A percentile compares a stretch with the other conserved stretches of the same genome.
These are phyloP conservation scores for Erythrobasidium yunnanense DNA, from an alignment of 768 basidiomycete genomes.

Conservation along the genomic window DNA sequence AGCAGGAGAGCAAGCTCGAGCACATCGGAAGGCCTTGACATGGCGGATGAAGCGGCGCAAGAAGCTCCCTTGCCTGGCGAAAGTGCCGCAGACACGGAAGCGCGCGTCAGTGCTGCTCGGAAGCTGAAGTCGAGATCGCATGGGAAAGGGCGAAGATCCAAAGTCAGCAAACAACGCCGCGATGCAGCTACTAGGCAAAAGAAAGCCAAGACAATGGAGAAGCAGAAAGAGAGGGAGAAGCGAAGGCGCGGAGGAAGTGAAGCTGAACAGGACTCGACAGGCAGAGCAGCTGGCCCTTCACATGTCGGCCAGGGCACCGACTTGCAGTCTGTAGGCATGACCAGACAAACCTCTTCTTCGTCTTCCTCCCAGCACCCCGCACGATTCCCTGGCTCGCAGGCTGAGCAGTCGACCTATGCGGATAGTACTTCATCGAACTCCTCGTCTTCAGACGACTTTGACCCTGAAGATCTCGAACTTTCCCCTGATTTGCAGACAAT, in stretches of 20 bases:
- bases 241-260: neutral
- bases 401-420: no score
- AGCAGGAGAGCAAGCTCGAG: neutral
- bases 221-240: constrained; percentile 18
- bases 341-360: no score
- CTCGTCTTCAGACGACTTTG: constrained; percentile 3
- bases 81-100: neutral
- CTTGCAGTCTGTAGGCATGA: no score
- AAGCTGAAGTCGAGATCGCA: neutral
- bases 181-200: constrained; percentile 1
- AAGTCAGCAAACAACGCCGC: neutral
- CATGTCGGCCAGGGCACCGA: no score
- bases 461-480: constrained; percentile 1
- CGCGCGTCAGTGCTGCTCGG: neutral
- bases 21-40: neutral
- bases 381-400: no score
- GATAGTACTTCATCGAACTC: no score
- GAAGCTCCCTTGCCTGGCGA: neutral
- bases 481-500: neutral
- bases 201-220: constrained; percentile 13
- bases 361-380: no score
- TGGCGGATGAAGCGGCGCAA: neutral
- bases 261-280: neutral
- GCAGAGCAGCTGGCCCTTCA: no score
- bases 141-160: constrained; percentile 12